phyloP scores from a whole-genome alignment of 805 yeast genomes.

The Ogataea glucozyma region DNA sequence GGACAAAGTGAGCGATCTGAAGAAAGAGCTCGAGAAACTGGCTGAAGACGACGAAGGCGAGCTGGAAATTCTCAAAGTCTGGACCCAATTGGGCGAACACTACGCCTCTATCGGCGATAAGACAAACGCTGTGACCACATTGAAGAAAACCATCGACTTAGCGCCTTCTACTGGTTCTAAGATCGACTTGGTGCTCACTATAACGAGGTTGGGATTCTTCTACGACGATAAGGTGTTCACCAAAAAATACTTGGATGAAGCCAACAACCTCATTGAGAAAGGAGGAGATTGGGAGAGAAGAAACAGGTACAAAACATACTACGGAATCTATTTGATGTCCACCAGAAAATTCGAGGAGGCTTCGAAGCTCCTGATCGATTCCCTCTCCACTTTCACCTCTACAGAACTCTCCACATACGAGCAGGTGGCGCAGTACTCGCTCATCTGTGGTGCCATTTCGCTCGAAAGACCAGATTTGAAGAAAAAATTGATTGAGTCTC shows the following conservation, averaged over 20 bases:
- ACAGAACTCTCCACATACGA: slow-evolving; percentile 88
- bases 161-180: slow-evolving; percentile 88
- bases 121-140: slow-evolving; percentile 62
- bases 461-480: slow-evolving; percentile 84
- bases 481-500: slow-evolving; percentile 83
- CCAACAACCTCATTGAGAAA: slow-evolving; percentile 77
- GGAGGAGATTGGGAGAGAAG: slow-evolving; percentile 99
- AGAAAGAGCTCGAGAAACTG: slow-evolving; percentile 51
- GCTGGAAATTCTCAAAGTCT: slow-evolving; percentile 71
- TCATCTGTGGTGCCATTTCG: slow-evolving; percentile 82
- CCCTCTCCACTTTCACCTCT: slow-evolving; percentile 93
- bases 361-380: slow-evolving; percentile 79
- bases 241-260: slow-evolving; percentile 70
- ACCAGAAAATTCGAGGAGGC: slow-evolving; percentile 87
- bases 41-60: slow-evolving; percentile 83
- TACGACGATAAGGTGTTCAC: slow-evolving; percentile 74
- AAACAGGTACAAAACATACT: slow-evolving; percentile 88
- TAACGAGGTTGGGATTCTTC: slow-evolving; percentile 87
- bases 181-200: slow-evolving; percentile 80
- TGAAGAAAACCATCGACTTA: slow-evolving; percentile 71
- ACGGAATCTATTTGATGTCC: slow-evolving; percentile 80
- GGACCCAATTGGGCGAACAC: slow-evolving; percentile 82
- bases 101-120: slow-evolving; percentile 85
- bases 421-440: slow-evolving; percentile 84
- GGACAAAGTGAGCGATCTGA: slow-evolving; percentile 53